phyloP scores from a whole-genome alignment of 257 asterid species.

The Prunella vulgaris region DNA sequence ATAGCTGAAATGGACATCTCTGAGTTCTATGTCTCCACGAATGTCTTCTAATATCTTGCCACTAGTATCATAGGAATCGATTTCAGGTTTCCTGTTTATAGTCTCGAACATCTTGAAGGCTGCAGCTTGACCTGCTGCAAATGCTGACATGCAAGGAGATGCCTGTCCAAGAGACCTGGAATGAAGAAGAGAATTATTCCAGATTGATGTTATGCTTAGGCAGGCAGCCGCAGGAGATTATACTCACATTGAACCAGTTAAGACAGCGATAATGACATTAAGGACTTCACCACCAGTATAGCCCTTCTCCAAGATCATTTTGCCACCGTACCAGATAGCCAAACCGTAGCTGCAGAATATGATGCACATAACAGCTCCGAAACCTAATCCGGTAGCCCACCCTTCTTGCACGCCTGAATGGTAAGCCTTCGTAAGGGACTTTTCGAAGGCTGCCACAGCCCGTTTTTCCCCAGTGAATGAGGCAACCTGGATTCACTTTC shows the following conservation, averaged over 20 bases:
- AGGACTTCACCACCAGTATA: conserved; percentile 69
- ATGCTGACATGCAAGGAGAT: conserved; percentile 61
- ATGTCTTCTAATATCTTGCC: conserved; percentile 47
- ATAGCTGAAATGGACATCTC: conserved; percentile 52
- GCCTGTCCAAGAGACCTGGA: conserved; percentile 71
- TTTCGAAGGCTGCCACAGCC: conserved; percentile 50
- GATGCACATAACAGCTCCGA: conserved; percentile 46
- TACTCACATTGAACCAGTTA: conserved; percentile 62
- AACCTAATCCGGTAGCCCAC: conserved; percentile 55
- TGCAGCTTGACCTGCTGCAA: conserved; percentile 74
- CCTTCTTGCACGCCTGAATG: conserved; percentile 50
- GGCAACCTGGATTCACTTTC: conserved; percentile 70
- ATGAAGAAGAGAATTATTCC: background rate
- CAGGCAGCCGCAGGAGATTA: background rate
- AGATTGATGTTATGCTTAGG: background rate
- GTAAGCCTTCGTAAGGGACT: conserved; percentile 51
- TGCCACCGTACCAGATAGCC: conserved; percentile 69
- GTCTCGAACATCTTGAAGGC: conserved; percentile 71
- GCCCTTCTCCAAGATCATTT: conserved; percentile 61
- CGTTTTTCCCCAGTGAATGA: conserved; percentile 69
- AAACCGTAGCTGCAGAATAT: conserved; percentile 56
- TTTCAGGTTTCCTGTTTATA: conserved; percentile 46
- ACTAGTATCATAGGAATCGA: conserved; percentile 47
- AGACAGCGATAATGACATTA: conserved; percentile 49
- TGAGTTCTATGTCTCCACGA: conserved; percentile 53